phyloP scores from a whole-genome alignment of 352 stramenopile genomes.

The Pythium apleroticum region DNA sequence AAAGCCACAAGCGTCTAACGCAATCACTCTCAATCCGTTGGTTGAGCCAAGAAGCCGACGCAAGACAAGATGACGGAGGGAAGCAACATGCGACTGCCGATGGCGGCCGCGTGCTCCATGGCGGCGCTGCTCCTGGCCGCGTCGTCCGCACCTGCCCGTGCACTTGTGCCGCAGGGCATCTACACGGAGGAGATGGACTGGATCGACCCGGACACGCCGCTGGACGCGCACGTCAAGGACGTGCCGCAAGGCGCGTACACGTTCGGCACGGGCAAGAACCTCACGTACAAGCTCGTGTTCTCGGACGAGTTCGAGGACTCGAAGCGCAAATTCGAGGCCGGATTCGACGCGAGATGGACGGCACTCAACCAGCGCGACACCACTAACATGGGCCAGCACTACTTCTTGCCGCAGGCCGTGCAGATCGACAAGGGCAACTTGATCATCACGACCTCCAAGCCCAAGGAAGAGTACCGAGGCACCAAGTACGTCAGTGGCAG shows the following conservation, averaged over 20 bases:
- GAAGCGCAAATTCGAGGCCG: constrained; percentile 92
- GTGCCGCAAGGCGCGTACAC: constrained; percentile 42
- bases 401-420: constrained; percentile 93
- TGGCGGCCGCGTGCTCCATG: constrained; percentile 20
- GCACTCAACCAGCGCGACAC: constrained; percentile 95
- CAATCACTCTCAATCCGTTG: neutral
- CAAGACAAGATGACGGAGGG: neutral
- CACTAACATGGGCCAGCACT: constrained; percentile 95
- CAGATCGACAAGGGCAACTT: constrained; percentile 93
- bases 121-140: constrained; percentile 25
- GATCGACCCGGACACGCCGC: constrained; percentile 82
- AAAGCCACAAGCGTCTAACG: constrained; percentile 7
- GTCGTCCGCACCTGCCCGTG: constrained; percentile 25
- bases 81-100: constrained; percentile 2
- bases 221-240: constrained; percentile 39
- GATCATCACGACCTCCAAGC: constrained; percentile 90
- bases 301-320: constrained; percentile 97
- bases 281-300: constrained; percentile 90
- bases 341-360: constrained; percentile 95
- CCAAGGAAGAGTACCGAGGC: constrained; percentile 74
- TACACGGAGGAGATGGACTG: constrained; percentile 47
- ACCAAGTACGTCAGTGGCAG: constrained; percentile 90
- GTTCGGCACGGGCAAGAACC: constrained; percentile 34
- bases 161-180: constrained; percentile 35
- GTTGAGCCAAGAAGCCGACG: neutral